These are phyloP conservation scores for Papiliotrema fonsecae DNA, from an alignment of 1,284 basidiomycete species.

Conservation along the genomic window DNA sequence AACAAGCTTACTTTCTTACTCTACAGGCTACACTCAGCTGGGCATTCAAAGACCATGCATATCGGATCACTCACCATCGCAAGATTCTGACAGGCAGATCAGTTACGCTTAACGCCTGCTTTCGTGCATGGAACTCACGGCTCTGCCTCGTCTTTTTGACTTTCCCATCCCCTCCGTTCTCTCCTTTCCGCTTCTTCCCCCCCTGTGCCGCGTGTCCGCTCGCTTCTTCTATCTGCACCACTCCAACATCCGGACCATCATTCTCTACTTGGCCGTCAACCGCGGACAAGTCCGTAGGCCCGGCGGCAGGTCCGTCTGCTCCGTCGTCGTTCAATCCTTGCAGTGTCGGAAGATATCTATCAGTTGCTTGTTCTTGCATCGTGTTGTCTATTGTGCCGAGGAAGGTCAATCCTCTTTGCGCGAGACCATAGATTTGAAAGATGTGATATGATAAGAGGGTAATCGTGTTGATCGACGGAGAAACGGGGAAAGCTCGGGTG, in stretches of 20 bases:
- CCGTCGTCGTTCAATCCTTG: neutral
- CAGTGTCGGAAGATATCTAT: neutral
- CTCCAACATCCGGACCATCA: neutral
- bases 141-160: constrained; percentile 43
- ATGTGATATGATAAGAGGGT: neutral
- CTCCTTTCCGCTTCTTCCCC: neutral
- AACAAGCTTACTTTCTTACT: constrained; percentile 37
- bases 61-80: constrained; percentile 34
- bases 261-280: no score
- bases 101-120: no score
- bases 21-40: constrained; percentile 30
- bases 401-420: no score
- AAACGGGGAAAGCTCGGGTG: neutral
- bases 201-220: neutral
- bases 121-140: no score
- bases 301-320: no score
- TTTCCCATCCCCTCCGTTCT: neutral
- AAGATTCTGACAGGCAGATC: no score
- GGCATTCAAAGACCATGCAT: neutral
- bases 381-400: neutral
- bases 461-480: neutral
- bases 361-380: neutral
- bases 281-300: no score
- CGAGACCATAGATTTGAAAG: neutral
- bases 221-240: neutral